Conservation (phyloP, 768 basidiomycete genomes). For the Mrakia blollopis region DNA sequence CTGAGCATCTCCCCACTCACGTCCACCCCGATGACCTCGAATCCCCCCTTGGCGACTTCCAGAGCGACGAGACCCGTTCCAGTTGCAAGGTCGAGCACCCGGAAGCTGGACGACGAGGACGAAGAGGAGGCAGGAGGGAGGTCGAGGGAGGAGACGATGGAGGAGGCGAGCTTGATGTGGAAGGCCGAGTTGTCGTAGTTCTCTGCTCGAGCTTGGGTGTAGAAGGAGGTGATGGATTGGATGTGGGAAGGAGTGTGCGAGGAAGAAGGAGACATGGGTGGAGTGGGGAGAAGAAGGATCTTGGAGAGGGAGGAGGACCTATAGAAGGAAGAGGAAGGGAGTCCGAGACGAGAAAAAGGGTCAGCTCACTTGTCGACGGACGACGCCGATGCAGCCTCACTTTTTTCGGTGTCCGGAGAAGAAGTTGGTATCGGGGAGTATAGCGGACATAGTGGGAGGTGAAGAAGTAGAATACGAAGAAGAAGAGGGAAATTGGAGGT, state of each 20-base stretch:
- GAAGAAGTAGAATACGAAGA: neutral
- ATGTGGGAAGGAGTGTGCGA: neutral
- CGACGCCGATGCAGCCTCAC: neutral
- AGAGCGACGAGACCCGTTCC: constrained; percentile 7
- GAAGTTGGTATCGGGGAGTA: constrained; percentile 1
- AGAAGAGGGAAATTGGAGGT: neutral
- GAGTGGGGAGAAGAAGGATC: neutral
- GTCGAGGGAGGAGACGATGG: neutral
- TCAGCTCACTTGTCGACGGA: neutral
- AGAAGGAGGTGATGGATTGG: constrained; percentile 6
- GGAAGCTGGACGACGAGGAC: neutral
- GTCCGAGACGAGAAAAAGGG: neutral
- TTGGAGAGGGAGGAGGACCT: neutral
- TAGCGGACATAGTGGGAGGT: too few relatives aligned
- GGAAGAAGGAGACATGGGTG: neutral
- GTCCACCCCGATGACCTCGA: neutral
- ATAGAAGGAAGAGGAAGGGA: neutral
- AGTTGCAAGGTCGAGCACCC: neutral
- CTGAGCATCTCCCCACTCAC: constrained; percentile 9
- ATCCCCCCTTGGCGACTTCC: neutral
- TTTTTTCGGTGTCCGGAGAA: constrained; percentile 7
- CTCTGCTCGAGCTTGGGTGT: neutral
- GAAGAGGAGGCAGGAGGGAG: neutral
- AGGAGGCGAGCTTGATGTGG: neutral
- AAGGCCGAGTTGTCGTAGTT: constrained; percentile 4